phyloP scores from a whole-genome alignment of 1,284 basidiomycete genomes.

The Leucoagaricus sp. region DNA sequence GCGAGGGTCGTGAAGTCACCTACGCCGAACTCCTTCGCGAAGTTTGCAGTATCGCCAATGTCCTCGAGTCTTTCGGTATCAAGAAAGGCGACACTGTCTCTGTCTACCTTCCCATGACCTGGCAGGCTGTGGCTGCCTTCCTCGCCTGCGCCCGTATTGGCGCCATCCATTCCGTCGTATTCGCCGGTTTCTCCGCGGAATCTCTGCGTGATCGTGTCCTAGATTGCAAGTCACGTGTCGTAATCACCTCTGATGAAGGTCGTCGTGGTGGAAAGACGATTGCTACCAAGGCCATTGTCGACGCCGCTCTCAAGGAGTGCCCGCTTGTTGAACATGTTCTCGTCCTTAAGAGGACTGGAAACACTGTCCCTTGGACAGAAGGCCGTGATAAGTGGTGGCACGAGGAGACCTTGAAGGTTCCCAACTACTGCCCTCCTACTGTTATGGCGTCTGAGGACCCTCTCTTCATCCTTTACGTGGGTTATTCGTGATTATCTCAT shows the following conservation, averaged over 20 bases:
- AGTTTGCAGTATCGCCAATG: slow-evolving; percentile 90
- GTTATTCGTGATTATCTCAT: slow-evolving; percentile 29
- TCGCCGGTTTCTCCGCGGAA: slow-evolving; percentile 98
- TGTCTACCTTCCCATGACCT: slow-evolving; percentile 88
- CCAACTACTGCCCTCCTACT: slow-evolving; percentile 89
- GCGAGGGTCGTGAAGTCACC: slow-evolving; percentile 75
- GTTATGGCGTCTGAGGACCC: slow-evolving; percentile 92
- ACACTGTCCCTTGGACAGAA: slow-evolving; percentile 77
- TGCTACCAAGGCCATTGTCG: slow-evolving; percentile 95
- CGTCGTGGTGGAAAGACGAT: slow-evolving; percentile 93
- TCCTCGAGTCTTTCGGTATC: slow-evolving; percentile 88
- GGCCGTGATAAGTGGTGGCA: slow-evolving; percentile 98
- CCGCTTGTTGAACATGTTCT: slow-evolving; percentile 90
- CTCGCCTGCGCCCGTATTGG: slow-evolving; percentile 97
- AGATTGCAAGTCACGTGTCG: slow-evolving; percentile 88
- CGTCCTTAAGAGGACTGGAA: slow-evolving; percentile 89
- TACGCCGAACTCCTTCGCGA: slow-evolving; percentile 89
- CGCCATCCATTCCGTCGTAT: slow-evolving; percentile 98
- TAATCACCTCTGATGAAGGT: slow-evolving; percentile 97
- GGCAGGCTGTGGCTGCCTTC: slow-evolving; percentile 95
- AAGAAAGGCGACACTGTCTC: slow-evolving; percentile 97
- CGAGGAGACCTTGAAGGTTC: slow-evolving; percentile 84
- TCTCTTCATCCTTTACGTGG: slow-evolving; percentile 95
- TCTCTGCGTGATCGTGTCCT: slow-evolving; percentile 91
- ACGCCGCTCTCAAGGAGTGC: slow-evolving; percentile 87